These are phyloP conservation scores for Gaertneriomyces sp. DNA, from an alignment of 192 early-diverging fungal species.

Conservation along the genomic window DNA sequence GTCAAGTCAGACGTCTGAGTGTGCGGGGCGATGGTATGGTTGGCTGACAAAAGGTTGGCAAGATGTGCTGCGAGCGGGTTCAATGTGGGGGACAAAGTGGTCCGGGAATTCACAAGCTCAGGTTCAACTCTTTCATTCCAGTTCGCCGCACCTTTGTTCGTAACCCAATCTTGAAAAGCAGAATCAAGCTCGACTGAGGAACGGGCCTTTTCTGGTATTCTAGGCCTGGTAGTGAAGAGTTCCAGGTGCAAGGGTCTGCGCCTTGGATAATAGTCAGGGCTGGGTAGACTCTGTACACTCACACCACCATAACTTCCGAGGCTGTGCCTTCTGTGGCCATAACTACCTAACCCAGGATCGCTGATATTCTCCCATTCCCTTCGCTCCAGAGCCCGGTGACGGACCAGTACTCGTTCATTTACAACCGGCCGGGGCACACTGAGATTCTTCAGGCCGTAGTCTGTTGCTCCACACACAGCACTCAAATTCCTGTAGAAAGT, in stretches of 20 bases:
- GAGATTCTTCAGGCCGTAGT: constrained; percentile 20
- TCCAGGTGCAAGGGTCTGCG: no score
- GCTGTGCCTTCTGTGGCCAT: no score
- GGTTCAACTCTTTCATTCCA: constrained; percentile 31
- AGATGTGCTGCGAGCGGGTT: constrained; percentile 82
- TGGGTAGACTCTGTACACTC: no score
- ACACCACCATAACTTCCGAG: no score
- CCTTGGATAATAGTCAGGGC: no score
- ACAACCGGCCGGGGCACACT: background rate
- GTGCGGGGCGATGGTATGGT: constrained; percentile 85
- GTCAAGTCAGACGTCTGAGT: constrained; percentile 63
- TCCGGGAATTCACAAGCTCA: constrained; percentile 11
- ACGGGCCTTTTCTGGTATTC: constrained; percentile 10
- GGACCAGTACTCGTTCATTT: constrained; percentile 12
- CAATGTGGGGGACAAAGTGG: constrained; percentile 50
- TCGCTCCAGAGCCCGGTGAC: constrained; percentile 15
- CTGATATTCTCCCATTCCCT: background rate
- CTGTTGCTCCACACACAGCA: constrained; percentile 4
- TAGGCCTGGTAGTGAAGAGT: constrained; percentile 13
- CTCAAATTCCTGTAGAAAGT: constrained; percentile 37
- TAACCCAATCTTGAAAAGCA: background rate
- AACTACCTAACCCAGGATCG: no score
- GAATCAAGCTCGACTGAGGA: background rate
- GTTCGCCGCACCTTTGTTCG: background rate
- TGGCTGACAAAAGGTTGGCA: constrained; percentile 74